A percentile compares a stretch with the other conserved stretches of the same genome.
phyloP scores from a whole-genome alignment of 352 stramenopile species.

The Phytophthora gonapodyides region DNA sequence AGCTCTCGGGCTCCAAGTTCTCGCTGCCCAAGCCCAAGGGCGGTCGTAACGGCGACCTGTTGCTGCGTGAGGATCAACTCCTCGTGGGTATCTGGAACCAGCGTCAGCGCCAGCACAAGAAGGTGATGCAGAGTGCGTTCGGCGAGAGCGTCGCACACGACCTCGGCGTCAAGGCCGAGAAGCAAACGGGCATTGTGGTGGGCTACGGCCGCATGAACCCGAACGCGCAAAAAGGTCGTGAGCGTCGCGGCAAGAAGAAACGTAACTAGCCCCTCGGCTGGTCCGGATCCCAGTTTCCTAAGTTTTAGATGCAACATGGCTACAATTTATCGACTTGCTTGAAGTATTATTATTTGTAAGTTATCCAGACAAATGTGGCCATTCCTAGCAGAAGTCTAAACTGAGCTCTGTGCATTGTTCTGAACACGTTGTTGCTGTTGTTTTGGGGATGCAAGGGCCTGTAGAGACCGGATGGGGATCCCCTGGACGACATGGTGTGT shows the following conservation, averaged over 20 bases:
- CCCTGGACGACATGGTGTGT: constrained; percentile 36
- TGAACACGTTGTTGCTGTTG: neutral
- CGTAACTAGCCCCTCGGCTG: constrained; percentile 53
- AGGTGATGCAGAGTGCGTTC: constrained; percentile 94
- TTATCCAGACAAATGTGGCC: constrained; percentile 5
- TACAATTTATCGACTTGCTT: constrained; percentile 18
- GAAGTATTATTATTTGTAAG: constrained; percentile 17
- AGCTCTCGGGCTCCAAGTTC: constrained; percentile 97
- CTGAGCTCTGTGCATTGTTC: constrained; percentile 7
- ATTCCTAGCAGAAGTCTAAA: constrained; percentile 17
- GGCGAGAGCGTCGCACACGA: constrained; percentile 94
- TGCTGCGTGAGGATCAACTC: constrained; percentile 98
- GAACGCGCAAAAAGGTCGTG: constrained; percentile 95
- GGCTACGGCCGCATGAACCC: constrained; percentile 96
- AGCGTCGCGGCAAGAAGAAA: constrained; percentile 98
- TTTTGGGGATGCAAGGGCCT: constrained; percentile 16
- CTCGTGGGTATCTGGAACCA: constrained; percentile 97
- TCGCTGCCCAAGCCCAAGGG: constrained; percentile 96
- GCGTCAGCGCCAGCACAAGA: constrained; percentile 91
- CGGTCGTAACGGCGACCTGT: constrained; percentile 93
- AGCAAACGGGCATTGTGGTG: constrained; percentile 89
- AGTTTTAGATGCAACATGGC: constrained; percentile 27
- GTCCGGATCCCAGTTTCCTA: constrained; percentile 12
- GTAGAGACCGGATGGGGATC: constrained; percentile 12
- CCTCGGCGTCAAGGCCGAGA: constrained; percentile 92